A percentile compares a stretch with the other conserved stretches of the same genome.
Evolutionary conservation across 108 stramenopile genomes (phyloP).

Genomic region (Poteriospumella lacustris): DNA sequence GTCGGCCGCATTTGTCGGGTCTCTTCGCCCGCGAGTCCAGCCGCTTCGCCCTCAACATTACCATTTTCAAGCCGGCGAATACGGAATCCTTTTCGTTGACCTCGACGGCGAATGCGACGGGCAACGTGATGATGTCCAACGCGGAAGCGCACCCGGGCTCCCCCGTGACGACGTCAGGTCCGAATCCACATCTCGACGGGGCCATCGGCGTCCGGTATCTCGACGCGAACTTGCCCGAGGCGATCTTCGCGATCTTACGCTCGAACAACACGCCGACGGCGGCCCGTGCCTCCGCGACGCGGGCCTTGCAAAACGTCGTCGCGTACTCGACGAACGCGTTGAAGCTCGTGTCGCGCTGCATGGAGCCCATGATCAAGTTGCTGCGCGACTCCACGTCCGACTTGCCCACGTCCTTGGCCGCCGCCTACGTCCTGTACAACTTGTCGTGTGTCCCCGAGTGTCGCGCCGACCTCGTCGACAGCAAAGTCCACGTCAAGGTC

Average conservation of each 20-base stretch:
- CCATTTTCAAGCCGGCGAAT: background rate
- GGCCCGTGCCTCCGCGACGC: background rate
- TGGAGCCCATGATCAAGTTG: background rate
- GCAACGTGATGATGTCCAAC: background rate
- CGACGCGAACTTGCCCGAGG: background rate
- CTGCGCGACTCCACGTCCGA: background rate
- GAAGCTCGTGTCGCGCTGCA: background rate
- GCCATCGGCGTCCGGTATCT: too few species aligned
- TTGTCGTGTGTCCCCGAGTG: conserved; percentile 1
- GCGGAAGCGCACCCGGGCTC: background rate
- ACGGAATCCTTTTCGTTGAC: background rate
- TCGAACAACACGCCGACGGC: background rate
- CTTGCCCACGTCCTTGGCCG: background rate
- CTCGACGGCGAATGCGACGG: background rate
- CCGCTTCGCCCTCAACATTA: background rate
- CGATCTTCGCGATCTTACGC: background rate
- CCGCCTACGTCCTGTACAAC: conserved; percentile 2
- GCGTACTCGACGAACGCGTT: background rate
- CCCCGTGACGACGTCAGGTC: background rate
- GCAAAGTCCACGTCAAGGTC: background rate
- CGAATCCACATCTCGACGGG: background rate
- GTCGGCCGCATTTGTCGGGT: too few species aligned
- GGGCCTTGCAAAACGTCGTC: background rate
- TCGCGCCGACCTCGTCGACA: background rate
- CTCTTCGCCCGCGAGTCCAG: too few species aligned